Conservation (phyloP, 2,329 filamentous ascomycete genomes). For the Metarhizium anisopliae region DNA sequence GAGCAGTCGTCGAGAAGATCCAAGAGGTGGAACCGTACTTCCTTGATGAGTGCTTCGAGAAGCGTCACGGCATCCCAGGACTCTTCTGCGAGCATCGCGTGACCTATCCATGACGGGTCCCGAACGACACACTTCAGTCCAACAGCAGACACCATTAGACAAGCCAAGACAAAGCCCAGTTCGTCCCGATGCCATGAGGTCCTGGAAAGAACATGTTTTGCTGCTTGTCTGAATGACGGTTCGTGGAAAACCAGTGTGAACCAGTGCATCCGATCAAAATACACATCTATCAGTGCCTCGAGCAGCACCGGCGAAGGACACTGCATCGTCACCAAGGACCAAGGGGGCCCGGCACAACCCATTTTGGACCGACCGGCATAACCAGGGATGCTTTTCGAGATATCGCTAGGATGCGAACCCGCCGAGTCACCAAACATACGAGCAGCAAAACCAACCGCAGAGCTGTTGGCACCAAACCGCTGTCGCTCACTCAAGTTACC, state of each 20-base stretch:
- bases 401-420: neutral
- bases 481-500: neutral
- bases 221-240: conserved; percentile 9
- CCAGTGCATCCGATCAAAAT: conserved; percentile 14
- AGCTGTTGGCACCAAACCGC: conserved; percentile 3
- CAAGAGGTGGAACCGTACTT: conserved; percentile 2
- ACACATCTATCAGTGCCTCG: conserved; percentile 6
- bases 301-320: neutral
- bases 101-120: conserved; percentile 10
- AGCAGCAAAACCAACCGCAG: conserved; percentile 2
- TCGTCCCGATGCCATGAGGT: conserved; percentile 9
- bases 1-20: conserved; percentile 5
- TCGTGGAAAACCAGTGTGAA: conserved; percentile 13
- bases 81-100: conserved; percentile 4
- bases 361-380: neutral
- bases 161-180: conserved; percentile 7
- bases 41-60: neutral
- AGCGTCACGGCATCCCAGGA: neutral
- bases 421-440: conserved; percentile 3
- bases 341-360: neutral
- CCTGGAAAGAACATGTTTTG: neutral
- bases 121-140: conserved; percentile 10
- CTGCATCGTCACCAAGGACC: conserved; percentile 4
- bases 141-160: conserved; percentile 8
- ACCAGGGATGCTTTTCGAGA: conserved; percentile 1